A percentile compares a stretch with the other conserved stretches of the same genome.
Evolutionary conservation across 345 rosid genomes (phyloP).

Genomic region (Eucalyptus viminalis): DNA sequence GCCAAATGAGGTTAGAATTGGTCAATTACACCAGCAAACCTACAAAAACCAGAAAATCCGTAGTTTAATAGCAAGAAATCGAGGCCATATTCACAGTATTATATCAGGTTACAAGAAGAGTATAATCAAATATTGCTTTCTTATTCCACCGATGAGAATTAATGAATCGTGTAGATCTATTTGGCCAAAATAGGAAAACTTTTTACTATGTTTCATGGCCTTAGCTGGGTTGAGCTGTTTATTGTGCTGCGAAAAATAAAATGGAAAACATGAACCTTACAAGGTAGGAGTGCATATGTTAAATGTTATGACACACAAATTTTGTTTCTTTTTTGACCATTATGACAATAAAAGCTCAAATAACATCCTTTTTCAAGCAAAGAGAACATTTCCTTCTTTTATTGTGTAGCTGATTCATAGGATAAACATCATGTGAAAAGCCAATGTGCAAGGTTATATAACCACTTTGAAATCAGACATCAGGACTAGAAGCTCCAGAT

Average conservation of each 20-base stretch:
- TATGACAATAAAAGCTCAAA: not conserved
- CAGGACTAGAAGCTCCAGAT: not conserved
- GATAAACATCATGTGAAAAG: not conserved
- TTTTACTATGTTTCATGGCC: not conserved
- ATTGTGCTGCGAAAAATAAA: not conserved
- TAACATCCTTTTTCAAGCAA: not conserved
- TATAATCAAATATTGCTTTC: not conserved
- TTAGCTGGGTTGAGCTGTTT: not conserved
- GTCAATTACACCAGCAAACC: not conserved
- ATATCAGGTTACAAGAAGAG: not conserved
- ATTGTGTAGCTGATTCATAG: not conserved
- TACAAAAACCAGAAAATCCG: not conserved
- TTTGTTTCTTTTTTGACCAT: not conserved
- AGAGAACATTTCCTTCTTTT: not conserved
- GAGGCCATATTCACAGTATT: not conserved
- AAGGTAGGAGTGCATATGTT: not conserved
- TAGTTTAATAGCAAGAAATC: not conserved
- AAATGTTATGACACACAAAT: not conserved
- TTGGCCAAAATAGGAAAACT: not conserved
- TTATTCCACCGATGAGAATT: not conserved
- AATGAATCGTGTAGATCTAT: not conserved
- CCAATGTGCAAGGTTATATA: not conserved
- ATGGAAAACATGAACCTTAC: not conserved
- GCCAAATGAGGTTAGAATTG: not conserved
- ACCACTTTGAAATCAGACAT: not conserved